Evolutionary conservation across 441 rosid species (phyloP).

Genomic region (Jatropha multifida): DNA sequence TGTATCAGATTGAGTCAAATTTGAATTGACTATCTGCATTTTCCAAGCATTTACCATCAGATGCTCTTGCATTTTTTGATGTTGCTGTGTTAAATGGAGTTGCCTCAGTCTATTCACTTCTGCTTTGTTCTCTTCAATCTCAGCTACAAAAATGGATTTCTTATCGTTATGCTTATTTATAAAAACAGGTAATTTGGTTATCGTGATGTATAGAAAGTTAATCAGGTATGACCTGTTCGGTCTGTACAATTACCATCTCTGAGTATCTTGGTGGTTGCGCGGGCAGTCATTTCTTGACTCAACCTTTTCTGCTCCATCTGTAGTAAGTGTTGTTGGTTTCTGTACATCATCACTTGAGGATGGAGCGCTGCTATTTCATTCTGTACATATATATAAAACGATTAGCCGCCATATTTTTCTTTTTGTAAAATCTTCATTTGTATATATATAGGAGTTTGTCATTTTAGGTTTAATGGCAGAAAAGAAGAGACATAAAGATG

Average conservation of each 20-base stretch:
- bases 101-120: conserved; percentile 29
- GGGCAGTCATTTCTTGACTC: conserved; percentile 17
- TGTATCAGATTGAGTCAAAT: not conserved
- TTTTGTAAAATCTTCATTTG: too few relatives aligned
- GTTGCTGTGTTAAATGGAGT: conserved; percentile 18
- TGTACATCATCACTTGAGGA: conserved; percentile 25
- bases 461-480: too few relatives aligned
- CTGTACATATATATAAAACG: conserved; percentile 8
- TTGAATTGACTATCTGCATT: not conserved
- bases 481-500: too few relatives aligned
- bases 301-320: conserved; percentile 26
- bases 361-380: conserved; percentile 20
- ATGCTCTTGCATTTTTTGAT: not conserved
- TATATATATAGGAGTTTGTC: too few relatives aligned
- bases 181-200: too few relatives aligned
- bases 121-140: conserved; percentile 28
- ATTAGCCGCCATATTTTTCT: too few relatives aligned
- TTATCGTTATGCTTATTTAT: not conserved
- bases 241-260: conserved; percentile 25
- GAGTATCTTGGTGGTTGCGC: not conserved
- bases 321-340: conserved; percentile 12
- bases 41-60: not conserved
- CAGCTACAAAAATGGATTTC: conserved; percentile 20
- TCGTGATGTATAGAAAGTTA: too few relatives aligned
- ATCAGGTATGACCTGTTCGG: too few relatives aligned